A percentile compares a stretch with the other conserved stretches of the same genome.
phyloP scores from a whole-genome alignment of 2,329 filamentous ascomycete genomes.

The Fusarium guadeloupense region DNA sequence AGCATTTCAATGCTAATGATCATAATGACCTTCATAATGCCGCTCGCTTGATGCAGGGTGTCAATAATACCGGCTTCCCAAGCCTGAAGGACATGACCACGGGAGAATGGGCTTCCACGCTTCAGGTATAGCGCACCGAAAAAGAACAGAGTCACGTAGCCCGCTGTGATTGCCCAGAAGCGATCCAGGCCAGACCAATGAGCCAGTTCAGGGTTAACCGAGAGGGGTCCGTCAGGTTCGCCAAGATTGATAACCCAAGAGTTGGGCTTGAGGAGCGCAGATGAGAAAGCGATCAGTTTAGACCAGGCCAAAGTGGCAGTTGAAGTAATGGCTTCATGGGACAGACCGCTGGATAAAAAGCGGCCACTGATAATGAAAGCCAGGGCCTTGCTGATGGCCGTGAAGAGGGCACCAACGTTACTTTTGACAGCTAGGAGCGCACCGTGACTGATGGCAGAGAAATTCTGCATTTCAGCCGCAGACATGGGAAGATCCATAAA shows the following conservation, averaged over 20 bases:
- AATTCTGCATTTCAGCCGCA: conserved; percentile 74
- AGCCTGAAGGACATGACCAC: conserved; percentile 63
- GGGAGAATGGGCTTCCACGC: conserved; percentile 74
- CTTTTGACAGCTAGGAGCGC: conserved; percentile 70
- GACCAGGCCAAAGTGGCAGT: conserved; percentile 24
- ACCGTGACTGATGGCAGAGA: conserved; percentile 79
- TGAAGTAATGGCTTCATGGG: conserved; percentile 15
- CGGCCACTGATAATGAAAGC: conserved; percentile 58
- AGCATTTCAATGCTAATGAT: conserved; percentile 99
- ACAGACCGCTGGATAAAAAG: conserved; percentile 42
- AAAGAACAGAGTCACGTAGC: conserved; percentile 80
- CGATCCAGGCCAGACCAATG: conserved; percentile 74
- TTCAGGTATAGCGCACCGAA: conserved; percentile 82
- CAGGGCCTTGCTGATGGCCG: conserved; percentile 50
- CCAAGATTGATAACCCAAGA: conserved; percentile 69
- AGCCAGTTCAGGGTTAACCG: conserved; percentile 66
- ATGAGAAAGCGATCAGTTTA: conserved; percentile 29
- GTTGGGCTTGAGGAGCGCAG: conserved; percentile 56
- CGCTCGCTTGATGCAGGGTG: conserved; percentile 88
- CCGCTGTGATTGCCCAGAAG: conserved; percentile 77
- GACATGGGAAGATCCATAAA: conserved; percentile 61
- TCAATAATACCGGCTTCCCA: conserved; percentile 85
- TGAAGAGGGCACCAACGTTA: conserved; percentile 55
- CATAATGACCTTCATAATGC: conserved; percentile 95
- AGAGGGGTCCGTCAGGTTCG: conserved; percentile 49